phyloP scores from a whole-genome alignment of 176 grass and related monocot genomes.

The bread wheat (Triticum aestivum) region DNA sequence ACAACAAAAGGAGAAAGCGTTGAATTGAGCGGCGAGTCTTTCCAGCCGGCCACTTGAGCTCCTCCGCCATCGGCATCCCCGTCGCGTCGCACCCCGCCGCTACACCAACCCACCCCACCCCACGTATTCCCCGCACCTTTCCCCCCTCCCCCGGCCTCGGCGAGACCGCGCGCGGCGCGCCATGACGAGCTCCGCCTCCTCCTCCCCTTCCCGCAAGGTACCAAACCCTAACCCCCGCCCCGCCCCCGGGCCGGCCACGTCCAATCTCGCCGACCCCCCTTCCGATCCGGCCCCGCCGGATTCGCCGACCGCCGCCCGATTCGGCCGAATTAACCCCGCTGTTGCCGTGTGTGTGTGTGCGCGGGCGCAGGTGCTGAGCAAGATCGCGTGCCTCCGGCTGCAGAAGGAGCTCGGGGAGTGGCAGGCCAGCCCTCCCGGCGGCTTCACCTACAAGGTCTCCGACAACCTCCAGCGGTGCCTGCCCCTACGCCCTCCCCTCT shows the following conservation, averaged over 20 bases:
- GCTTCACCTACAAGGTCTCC: slow-evolving; percentile 74
- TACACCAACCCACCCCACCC: not conserved
- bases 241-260: too few relatives aligned
- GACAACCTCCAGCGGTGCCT: slow-evolving; percentile 80
- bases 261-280: not conserved
- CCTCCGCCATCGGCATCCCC: not conserved
- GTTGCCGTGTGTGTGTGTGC: too few relatives aligned
- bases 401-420: slow-evolving; percentile 93
- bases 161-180: not conserved
- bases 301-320: slow-evolving; percentile 7
- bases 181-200: slow-evolving; percentile 46
- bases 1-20: not conserved
- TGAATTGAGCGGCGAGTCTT: not conserved
- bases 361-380: slow-evolving; percentile 69
- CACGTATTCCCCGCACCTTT: not conserved
- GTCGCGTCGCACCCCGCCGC: not conserved
- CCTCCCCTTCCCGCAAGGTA: slow-evolving; percentile 49
- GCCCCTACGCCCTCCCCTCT: not conserved
- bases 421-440: slow-evolving; percentile 69
- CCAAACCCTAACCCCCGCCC: slow-evolving; percentile 23
- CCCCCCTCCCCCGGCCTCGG: not conserved
- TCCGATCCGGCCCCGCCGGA: slow-evolving; percentile 4
- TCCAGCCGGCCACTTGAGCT: not conserved
- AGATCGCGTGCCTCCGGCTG: slow-evolving; percentile 82
- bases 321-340: not conserved